Evolutionary conservation across 352 stramenopile species (phyloP).

Genomic region (Phytophthora tentaculata): DNA sequence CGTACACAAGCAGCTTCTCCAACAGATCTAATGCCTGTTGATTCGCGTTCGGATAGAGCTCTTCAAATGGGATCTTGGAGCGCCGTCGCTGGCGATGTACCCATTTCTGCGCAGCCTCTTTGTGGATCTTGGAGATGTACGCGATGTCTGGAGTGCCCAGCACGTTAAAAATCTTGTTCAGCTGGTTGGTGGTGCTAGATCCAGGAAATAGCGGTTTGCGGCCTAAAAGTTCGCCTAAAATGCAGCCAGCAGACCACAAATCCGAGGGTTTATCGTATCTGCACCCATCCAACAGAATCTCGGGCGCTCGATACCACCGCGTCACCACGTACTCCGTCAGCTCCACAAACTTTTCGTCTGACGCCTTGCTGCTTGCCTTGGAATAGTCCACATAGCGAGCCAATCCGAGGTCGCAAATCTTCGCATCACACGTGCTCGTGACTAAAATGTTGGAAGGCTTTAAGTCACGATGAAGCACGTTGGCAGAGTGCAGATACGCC

Average conservation of each 20-base stretch:
- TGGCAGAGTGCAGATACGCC: conserved; percentile 97
- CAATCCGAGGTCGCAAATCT: conserved; percentile 96
- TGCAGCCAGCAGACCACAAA: conserved; percentile 93
- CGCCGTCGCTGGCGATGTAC: conserved; percentile 66
- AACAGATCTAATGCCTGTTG: conserved; percentile 70
- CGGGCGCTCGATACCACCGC: conserved; percentile 85
- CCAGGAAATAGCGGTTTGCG: conserved; percentile 97
- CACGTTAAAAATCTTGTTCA: conserved; percentile 96
- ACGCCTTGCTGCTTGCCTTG: conserved; percentile 53
- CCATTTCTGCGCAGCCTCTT: conserved; percentile 76
- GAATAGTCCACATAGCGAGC: conserved; percentile 79
- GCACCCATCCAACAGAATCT: conserved; percentile 92
- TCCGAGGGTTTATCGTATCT: conserved; percentile 81
- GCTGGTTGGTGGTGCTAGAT: conserved; percentile 95
- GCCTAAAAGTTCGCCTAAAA: conserved; percentile 96
- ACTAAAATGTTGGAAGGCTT: conserved; percentile 97
- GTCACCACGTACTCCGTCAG: conserved; percentile 86
- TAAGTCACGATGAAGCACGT: conserved; percentile 97
- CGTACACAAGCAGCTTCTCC: conserved; percentile 74
- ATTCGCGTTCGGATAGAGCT: conserved; percentile 83
- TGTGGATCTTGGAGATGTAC: conserved; percentile 71
- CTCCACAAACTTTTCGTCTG: conserved; percentile 57
- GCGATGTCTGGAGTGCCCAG: conserved; percentile 86
- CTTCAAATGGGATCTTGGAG: conserved; percentile 64
- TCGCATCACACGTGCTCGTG: conserved; percentile 96